These are phyloP conservation scores for Curvularia lunata DNA, from an alignment of 2,329 filamentous ascomycete species.

Conservation along the genomic window DNA sequence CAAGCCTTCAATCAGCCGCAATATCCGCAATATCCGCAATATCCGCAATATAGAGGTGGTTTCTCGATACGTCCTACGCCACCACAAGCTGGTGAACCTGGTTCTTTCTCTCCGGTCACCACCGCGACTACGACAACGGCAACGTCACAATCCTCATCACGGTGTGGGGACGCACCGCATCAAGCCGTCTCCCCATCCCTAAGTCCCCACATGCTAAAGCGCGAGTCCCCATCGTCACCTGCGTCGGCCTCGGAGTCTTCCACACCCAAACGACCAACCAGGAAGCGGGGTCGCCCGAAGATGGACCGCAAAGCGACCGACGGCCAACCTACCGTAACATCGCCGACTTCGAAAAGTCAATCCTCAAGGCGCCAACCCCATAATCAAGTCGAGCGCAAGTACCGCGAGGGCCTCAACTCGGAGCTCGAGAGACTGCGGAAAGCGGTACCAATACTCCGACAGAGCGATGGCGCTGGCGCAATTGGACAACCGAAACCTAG, in stretches of 20 bases:
- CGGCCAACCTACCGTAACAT: slow-evolving; percentile 17
- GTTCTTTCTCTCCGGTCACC: slow-evolving; percentile 26
- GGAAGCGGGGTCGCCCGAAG: slow-evolving; percentile 43
- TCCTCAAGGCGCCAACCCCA: slow-evolving; percentile 40
- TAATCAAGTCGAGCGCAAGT: slow-evolving; percentile 45
- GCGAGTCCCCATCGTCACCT: slow-evolving; percentile 35
- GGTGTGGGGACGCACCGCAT: slow-evolving; percentile 39
- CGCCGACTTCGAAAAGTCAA: slow-evolving; percentile 20
- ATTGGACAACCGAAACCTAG: slow-evolving; percentile 43
- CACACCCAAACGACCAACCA: slow-evolving; percentile 34
- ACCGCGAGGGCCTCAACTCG: slow-evolving; percentile 39
- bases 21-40: slow-evolving; percentile 31
- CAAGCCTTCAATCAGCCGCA: slow-evolving; percentile 28
- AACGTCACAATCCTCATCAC: slow-evolving; percentile 43
- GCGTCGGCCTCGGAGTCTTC: slow-evolving; percentile 28
- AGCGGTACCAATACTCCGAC: slow-evolving; percentile 40
- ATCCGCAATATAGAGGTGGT: slow-evolving; percentile 24
- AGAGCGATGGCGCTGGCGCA: slow-evolving; percentile 32
- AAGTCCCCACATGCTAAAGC: slow-evolving; percentile 41
- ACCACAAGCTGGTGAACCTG: slow-evolving; percentile 22
- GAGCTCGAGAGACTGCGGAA: slow-evolving; percentile 39
- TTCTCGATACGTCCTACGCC: slow-evolving; percentile 29
- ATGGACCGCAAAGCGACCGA: slow-evolving; percentile 33
- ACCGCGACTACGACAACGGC: slow-evolving; percentile 18
- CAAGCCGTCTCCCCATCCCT: slow-evolving; percentile 31